A percentile compares a stretch with the other conserved stretches of the same genome.
Evolutionary conservation across 192 early-diverging fungal species (phyloP).

Genomic region (Backusella luteola): DNA sequence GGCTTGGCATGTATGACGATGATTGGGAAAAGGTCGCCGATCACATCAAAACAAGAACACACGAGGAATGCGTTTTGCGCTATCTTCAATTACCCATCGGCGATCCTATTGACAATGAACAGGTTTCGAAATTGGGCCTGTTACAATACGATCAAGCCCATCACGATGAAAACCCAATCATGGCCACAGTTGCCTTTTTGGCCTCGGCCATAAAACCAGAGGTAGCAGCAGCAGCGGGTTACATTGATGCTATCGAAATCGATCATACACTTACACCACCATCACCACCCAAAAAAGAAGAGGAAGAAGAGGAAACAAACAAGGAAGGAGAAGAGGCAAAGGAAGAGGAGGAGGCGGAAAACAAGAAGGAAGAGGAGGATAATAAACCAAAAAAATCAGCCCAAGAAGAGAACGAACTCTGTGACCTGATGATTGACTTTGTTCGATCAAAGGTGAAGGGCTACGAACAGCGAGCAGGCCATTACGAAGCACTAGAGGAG

Average conservation of each 20-base stretch:
- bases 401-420: constrained; percentile 80
- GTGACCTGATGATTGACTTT: constrained; percentile 64
- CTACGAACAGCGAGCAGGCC: constrained; percentile 82
- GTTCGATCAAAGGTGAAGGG: constrained; percentile 82
- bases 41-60: constrained; percentile 88
- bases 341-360: neutral
- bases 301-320: constrained; percentile 9
- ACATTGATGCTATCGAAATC: constrained; percentile 28
- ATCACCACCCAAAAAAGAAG: neutral
- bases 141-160: constrained; percentile 64
- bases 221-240: constrained; percentile 83
- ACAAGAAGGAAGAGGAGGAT: neutral
- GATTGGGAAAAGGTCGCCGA: constrained; percentile 93
- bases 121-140: constrained; percentile 53
- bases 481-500: constrained; percentile 88
- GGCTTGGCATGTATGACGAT: constrained; percentile 86
- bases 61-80: constrained; percentile 89
- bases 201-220: constrained; percentile 83
- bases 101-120: constrained; percentile 65
- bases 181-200: constrained; percentile 86
- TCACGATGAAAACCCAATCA: constrained; percentile 42
- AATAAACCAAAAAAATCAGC: constrained; percentile 36
- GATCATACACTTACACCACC: constrained; percentile 13
- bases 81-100: constrained; percentile 90
- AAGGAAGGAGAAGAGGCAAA: constrained; percentile 29